Evolutionary conservation across 208 protist species (phyloP).

Genomic region (Trypanosoma lewisi): DNA sequence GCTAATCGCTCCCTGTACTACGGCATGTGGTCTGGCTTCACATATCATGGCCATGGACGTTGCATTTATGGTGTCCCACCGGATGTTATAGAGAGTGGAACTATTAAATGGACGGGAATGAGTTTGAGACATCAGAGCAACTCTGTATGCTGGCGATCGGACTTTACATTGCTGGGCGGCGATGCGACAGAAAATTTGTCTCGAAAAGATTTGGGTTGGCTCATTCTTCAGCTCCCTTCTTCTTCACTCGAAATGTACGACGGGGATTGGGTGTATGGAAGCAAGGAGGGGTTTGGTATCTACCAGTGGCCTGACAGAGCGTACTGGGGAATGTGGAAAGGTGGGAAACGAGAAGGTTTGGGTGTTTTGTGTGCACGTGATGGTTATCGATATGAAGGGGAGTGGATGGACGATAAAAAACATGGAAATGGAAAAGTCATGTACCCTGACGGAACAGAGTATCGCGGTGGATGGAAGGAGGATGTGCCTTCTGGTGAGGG

Average conservation of each 20-base stretch:
- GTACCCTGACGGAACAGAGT: constrained; percentile 39
- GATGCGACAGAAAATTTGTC: neutral
- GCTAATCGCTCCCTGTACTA: constrained; percentile 62
- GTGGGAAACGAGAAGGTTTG: constrained; percentile 65
- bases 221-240: constrained; percentile 17
- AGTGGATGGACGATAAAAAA: constrained; percentile 69
- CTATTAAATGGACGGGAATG: constrained; percentile 15
- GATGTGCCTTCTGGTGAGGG: constrained; percentile 47
- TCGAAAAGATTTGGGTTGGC: constrained; percentile 11
- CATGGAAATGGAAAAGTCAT: constrained; percentile 72
- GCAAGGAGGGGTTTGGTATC: constrained; percentile 69
- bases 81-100: constrained; percentile 15
- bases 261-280: constrained; percentile 76
- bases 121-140: constrained; percentile 17
- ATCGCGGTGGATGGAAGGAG: constrained; percentile 51
- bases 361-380: constrained; percentile 58
- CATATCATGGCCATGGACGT: constrained; percentile 63
- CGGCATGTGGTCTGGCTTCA: constrained; percentile 62
- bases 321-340: constrained; percentile 80
- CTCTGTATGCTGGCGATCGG: neutral
- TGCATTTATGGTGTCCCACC: constrained; percentile 58
- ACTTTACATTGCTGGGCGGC: constrained; percentile 4
- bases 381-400: constrained; percentile 74
- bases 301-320: constrained; percentile 81
- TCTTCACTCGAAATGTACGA: constrained; percentile 79